Evolutionary conservation across 192 early-diverging fungal genomes (phyloP), one percentile per base, ranked within the genome.

Genomic region (Backusella mclennaniae): DNA sequence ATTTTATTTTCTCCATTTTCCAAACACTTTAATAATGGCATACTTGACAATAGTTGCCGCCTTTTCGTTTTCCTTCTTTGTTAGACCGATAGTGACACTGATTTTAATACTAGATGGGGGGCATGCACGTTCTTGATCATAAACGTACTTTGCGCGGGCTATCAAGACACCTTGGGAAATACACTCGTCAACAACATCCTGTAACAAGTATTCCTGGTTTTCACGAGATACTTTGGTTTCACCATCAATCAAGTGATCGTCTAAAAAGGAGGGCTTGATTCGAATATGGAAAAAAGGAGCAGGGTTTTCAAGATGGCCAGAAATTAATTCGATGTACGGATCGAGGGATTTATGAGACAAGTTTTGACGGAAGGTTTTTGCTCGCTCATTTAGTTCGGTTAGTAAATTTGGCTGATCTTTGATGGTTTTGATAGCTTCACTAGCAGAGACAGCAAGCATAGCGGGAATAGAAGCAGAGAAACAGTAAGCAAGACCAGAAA

Each of bases 391-490:
- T 70, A 98, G 79, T 29, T 81, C 77, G 15, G 71, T 80, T 36
- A 95, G 75, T 23, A 89, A 39, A 2, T 77, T 46, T 6, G 89
- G 86, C 41, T 90, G 83, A 31, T 84, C 67, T 31, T 80, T 77
- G 35, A 93, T 76, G n/a, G 91, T 80, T 6, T 86, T 86, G 75
- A 99, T 84, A 0, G 93, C 95, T 79, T 97, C 95, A 1, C 91
- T 85, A 19, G 95, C 94, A 49, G 93, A 89, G 31, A 96, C 95
- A n/a, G 96, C 89, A 3, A 99, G 88, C 84, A 97, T 94, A 19
- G 96, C 95, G 17, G 97, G 97, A 44, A 99, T 89, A 19, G 96
- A 94, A 0, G 97, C 97, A 53, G 96, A 98, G 83, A 94, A 99
- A 73, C 92, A 93, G 82, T 98, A 99, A 6, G 93, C 94, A 39